Conservation (phyloP, 768 basidiomycete species). For the Coprinellus micaceus region DNA sequence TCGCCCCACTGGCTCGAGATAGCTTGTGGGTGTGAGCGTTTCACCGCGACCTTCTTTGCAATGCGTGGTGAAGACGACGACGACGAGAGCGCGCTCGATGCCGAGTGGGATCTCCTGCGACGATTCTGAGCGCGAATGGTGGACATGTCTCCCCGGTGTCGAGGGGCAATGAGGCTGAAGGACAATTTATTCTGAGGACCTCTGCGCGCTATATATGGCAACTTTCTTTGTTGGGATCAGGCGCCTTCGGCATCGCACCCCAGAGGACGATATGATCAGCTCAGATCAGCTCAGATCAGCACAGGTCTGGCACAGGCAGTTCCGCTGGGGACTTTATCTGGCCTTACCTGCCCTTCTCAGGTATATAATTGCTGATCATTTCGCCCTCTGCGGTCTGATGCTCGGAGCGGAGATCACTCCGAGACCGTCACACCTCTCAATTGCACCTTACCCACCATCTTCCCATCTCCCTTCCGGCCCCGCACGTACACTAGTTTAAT, state of each 20-base stretch:
- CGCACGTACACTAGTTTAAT: background rate
- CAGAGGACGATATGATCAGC: background rate
- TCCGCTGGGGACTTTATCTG: too few relatives aligned
- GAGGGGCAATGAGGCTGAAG: background rate
- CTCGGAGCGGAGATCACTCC: too few relatives aligned
- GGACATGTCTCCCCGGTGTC: conserved; percentile 10
- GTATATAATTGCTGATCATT: too few relatives aligned
- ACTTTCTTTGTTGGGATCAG: too few relatives aligned
- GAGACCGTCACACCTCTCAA: background rate
- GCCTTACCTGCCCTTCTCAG: too few relatives aligned
- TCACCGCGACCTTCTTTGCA: conserved; percentile 41
- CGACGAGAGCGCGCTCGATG: conserved; percentile 25
- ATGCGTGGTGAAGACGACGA: conserved; percentile 25
- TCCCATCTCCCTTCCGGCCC: background rate
- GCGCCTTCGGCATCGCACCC: background rate
- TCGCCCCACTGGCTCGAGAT: conserved; percentile 25
- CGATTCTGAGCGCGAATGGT: conserved; percentile 32
- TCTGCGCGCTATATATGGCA: conserved; percentile 1
- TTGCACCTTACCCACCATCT: background rate
- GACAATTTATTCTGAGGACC: conserved; percentile 8
- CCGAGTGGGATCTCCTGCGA: conserved; percentile 55
- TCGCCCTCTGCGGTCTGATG: too few relatives aligned
- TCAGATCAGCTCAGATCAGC: too few relatives aligned
- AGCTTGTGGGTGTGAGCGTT: conserved; percentile 46
- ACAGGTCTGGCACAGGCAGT: too few relatives aligned